A percentile compares a stretch with the other conserved stretches of the same genome.
These are phyloP conservation scores for Schizosaccharomyces osmophilus DNA, from an alignment of 805 yeast genomes.

Conservation along the genomic window DNA sequence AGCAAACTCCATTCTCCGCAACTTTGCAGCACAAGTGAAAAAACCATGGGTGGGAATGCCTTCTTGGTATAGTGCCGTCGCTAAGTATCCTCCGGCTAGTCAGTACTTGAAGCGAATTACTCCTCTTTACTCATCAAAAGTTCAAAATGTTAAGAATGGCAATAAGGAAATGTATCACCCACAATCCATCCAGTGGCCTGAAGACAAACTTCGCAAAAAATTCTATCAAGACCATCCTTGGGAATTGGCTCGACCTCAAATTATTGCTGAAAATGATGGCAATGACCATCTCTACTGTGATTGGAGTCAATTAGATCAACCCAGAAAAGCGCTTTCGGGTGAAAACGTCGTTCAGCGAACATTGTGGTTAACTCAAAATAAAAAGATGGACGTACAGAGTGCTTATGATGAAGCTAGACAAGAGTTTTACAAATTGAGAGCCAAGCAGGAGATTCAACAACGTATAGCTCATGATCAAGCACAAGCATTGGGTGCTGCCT, in stretches of 20 bases:
- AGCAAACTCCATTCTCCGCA: neutral
- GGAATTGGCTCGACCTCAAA: conserved; percentile 83
- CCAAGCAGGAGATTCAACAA: conserved; percentile 54
- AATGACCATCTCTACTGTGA: conserved; percentile 29
- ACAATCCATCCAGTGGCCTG: conserved; percentile 31
- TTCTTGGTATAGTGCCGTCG: neutral
- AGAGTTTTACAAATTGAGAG: conserved; percentile 70
- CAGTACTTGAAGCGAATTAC: neutral
- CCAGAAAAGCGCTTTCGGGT: conserved; percentile 57
- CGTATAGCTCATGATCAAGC: conserved; percentile 62
- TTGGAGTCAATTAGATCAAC: conserved; percentile 61
- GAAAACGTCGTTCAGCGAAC: conserved; percentile 21
- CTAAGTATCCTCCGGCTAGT: neutral
- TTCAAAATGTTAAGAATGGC: neutral
- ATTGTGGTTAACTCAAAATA: conserved; percentile 5
- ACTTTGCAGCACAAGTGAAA: neutral
- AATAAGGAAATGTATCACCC: conserved; percentile 11
- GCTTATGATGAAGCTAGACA: conserved; percentile 72
- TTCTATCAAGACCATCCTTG: conserved; percentile 92
- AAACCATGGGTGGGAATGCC: neutral
- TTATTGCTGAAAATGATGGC: conserved; percentile 51
- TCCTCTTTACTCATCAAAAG: neutral
- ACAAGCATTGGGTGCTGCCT: conserved; percentile 6
- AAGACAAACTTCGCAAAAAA: conserved; percentile 58
- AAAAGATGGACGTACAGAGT: neutral